These are phyloP conservation scores for Fusarium robinianum DNA, from an alignment of 2,329 filamentous ascomycete species.

Conservation along the genomic window DNA sequence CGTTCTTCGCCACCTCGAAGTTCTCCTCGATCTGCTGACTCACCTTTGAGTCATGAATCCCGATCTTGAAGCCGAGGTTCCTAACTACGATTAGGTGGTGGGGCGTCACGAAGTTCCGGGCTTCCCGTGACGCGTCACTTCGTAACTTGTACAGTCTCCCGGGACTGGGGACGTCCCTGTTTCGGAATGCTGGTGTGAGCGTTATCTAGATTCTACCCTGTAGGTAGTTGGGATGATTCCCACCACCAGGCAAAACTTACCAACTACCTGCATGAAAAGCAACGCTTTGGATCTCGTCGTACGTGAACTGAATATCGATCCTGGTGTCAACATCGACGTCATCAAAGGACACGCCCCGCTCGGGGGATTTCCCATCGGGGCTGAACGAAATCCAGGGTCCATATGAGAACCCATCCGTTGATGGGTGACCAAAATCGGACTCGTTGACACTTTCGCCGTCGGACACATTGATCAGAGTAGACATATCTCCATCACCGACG, in stretches of 20 bases:
- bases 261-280: constrained; percentile 18
- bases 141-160: constrained; percentile 20
- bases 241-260: no score
- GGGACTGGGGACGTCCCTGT: constrained; percentile 26
- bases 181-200: no score
- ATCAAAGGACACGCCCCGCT: constrained; percentile 8
- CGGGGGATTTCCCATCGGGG: neutral
- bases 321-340: constrained; percentile 16
- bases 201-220: no score
- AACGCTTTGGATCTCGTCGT: constrained; percentile 29
- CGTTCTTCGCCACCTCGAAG: constrained; percentile 15
- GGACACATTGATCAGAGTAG: constrained; percentile 14
- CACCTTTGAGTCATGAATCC: constrained; percentile 7
- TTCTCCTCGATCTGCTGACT: constrained; percentile 7
- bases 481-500: constrained; percentile 21
- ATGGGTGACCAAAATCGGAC: constrained; percentile 23
- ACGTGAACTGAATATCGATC: constrained; percentile 24
- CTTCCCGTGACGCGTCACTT: constrained; percentile 17
- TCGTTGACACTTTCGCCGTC: constrained; percentile 21
- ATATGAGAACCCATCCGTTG: constrained; percentile 23
- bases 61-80: constrained; percentile 26
- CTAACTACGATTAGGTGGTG: constrained; percentile 23
- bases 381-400: constrained; percentile 22
- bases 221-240: no score
- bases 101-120: constrained; percentile 26